Evolutionary conservation across 78 protist species (phyloP), one percentile per base, ranked within the genome.

Genomic region (Parvularia atlantis): DNA sequence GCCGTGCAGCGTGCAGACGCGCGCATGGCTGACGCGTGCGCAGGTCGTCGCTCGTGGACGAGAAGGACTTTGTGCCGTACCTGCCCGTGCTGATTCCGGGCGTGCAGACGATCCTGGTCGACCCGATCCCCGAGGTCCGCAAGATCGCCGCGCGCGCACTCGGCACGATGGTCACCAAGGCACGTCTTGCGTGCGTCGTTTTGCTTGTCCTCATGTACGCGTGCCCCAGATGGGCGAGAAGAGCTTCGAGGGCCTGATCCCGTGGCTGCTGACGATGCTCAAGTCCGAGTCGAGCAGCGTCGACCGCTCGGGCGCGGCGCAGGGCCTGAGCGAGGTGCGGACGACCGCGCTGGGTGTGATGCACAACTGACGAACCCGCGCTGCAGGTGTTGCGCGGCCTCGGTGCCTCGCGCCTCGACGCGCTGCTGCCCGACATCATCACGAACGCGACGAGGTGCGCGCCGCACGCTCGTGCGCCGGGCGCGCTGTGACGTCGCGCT

Each of bases 221-320:
- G 76, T 60, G 67, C 85, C 24, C 24, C 54, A 20, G 54, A 74
- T 85, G 53, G 94, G 92, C 64, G 94, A 87, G 39, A 85, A 84
- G 28, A 50, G 56, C 50, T 84, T 89, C 60, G 26, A 78, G 19
- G 87, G 71, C 0, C 76, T 88, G 10, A 58, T 87, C 26, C 80
- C 86, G 40, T 85, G 92, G 93, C 66, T 89, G 57, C 53, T 78
- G 28, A 85, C 60, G 33, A 74, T 76, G 26, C 74, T 84, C 39
- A 26, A 50, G 35, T 53, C 85, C 13, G 91, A 78, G 16, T 36
- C 10, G 36, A 59, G 84, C 53, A 56, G 85, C 19, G 91, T 86
- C 26, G 96, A 89, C 71, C 80, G 93, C 48, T 28, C 82, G 36
- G 96, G 93, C 40, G 94, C 97, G 0, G 94, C 94, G 31, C 93